Percentiles rank a stretch among this genome's conserved stretches.
Conservation (phyloP, 2,329 filamentous ascomycete genomes). For the Ceratocystis smalleyi region DNA sequence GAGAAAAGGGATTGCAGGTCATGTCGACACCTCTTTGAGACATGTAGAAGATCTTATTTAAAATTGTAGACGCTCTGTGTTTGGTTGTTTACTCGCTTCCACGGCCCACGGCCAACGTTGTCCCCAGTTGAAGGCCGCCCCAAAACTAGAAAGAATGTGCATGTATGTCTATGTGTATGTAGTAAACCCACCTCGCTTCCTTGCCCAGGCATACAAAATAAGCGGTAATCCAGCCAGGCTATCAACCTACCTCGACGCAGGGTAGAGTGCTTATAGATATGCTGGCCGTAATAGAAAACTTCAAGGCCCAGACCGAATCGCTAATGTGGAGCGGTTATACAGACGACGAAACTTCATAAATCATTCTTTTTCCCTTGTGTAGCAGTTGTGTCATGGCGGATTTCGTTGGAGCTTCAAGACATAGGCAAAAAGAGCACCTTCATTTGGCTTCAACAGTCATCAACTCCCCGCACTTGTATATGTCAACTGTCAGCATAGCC, state of each 20-base stretch:
- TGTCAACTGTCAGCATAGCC: conserved; percentile 3
- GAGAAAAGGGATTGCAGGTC: neutral
- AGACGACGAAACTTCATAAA: neutral
- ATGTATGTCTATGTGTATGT: neutral
- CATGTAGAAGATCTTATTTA: no score
- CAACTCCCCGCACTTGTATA: neutral
- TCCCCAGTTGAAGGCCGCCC: no score
- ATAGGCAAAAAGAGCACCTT: neutral
- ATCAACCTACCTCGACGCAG: neutral
- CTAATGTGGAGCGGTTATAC: neutral
- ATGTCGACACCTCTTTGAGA: no score
- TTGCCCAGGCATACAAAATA: neutral
- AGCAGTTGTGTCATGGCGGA: conserved; percentile 2
- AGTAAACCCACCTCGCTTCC: neutral
- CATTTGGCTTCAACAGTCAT: neutral
- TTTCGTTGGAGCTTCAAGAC: neutral
- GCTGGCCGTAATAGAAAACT: neutral
- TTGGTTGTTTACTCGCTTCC: no score
- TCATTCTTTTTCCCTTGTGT: neutral
- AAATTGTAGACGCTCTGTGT: no score
- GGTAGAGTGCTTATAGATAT: neutral
- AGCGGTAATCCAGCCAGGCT: neutral
- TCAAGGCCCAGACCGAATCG: neutral
- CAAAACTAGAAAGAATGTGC: no score
- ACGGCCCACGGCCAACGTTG: no score